A percentile compares a stretch with the other conserved stretches of the same genome.
These are phyloP conservation scores for Fraxinus paxiana DNA, from an alignment of 305 asterid genomes.

Conservation along the genomic window DNA sequence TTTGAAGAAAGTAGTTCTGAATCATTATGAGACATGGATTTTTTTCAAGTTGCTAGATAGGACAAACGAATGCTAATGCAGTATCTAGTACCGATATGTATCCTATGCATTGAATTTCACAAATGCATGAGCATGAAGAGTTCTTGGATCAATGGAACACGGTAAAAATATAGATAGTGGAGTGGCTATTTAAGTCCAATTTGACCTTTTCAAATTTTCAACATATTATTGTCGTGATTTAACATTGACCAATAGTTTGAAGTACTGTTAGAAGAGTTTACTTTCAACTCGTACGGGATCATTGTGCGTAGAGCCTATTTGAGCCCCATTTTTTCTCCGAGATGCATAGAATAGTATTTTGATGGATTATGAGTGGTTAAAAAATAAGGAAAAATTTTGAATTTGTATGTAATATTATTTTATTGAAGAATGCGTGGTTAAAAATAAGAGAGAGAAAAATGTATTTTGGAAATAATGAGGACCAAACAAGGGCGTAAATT, in stretches of 20 bases:
- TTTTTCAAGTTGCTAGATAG: not conserved
- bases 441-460: too few relatives aligned
- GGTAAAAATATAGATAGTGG: not conserved
- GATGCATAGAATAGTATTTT: too few relatives aligned
- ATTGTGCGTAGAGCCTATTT: too few relatives aligned
- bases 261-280: not conserved
- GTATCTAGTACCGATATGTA: not conserved
- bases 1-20: constrained; percentile 5
- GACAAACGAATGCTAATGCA: not conserved
- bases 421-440: too few relatives aligned
- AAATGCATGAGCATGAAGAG: not conserved
- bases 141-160: not conserved
- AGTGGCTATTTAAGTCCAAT: not conserved
- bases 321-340: too few relatives aligned
- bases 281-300: not conserved
- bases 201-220: not conserved
- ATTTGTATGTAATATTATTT: too few relatives aligned
- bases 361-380: too few relatives aligned
- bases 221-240: not conserved
- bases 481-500: not conserved
- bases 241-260: not conserved
- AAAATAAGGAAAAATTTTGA: too few relatives aligned
- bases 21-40: not conserved
- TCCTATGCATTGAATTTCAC: not conserved
- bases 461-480: too few relatives aligned